Base-by-base conservation (phyloP, 2,329 filamentous ascomycete genomes). In the Talaromyces sp. region DNA sequence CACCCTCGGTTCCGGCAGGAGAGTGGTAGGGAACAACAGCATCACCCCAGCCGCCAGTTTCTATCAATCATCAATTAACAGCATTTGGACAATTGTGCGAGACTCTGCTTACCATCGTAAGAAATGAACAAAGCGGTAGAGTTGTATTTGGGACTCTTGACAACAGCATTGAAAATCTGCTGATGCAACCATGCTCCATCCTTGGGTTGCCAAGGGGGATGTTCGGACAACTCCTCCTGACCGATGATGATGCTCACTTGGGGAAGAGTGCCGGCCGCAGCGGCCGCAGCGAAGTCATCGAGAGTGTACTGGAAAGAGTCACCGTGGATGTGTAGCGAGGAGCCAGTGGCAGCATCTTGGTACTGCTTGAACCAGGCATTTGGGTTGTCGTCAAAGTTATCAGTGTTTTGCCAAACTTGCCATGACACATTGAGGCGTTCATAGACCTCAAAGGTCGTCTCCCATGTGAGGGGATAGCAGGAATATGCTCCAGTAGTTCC, bases 131-230 rank as follows among this genome's bases (percentile, higher is more conserved):
- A 71, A 0, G 76, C 79, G 1, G 83, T 85, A 22, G 76, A 78
- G 50, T 77, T 75, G 70, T 85, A 86, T 50, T 78, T 79, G 4
- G 81, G 81, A 22, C 83, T 83, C 60, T 76, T 76, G 13, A 79
- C 81, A 4, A 86, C 81, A 3, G 83, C 81, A 63, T 84, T 76
- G 16, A 84, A 81, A 6, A 86, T 76, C 69, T 83, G 75, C 70
- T 83, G 80, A 70, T 86, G 82, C 41, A 86, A 74, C 83, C 84
- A 86, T 3, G 78, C 83, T 14, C 84, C 84, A 65, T 86, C 84
- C 65, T 78, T 80, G 1, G 84, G 84, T 49, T 79, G 77, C 69
- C 82, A 85, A 0, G 84, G 83, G 2, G 83, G 79, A 69, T 86
- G 84, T 70, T 86, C 84, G 0, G 82, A 84, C 4, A 86, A 74